These are phyloP conservation scores for Silene latifolia DNA, from an alignment of 148 eudicot species.

Conservation along the genomic window DNA sequence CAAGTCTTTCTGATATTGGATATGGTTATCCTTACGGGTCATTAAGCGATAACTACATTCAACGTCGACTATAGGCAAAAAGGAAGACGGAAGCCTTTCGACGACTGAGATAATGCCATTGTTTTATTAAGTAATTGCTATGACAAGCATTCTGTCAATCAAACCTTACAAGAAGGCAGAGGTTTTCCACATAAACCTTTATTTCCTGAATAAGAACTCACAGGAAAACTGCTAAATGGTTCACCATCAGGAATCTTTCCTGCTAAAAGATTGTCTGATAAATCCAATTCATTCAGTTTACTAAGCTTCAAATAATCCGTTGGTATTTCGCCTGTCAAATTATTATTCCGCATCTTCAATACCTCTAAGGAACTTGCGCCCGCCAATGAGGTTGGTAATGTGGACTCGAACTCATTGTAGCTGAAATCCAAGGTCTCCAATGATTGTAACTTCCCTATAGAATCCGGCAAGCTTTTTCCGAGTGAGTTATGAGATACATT, in stretches of 20 bases:
- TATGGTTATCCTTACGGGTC: not conserved
- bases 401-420: constrained; percentile 33
- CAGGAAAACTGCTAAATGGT: constrained; percentile 47
- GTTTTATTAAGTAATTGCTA: too few relatives aligned
- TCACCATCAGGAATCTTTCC: constrained; percentile 49
- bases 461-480: constrained; percentile 32
- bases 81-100: not conserved
- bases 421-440: constrained; percentile 49
- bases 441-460: constrained; percentile 31
- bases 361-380: constrained; percentile 36
- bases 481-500: constrained; percentile 39
- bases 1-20: too few relatives aligned
- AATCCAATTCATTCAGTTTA: constrained; percentile 41
- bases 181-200: constrained; percentile 50
- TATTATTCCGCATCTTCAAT: constrained; percentile 43
- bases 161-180: constrained; percentile 41
- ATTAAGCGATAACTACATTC: not conserved
- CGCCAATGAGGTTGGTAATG: constrained; percentile 35
- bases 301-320: constrained; percentile 30
- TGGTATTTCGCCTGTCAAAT: constrained; percentile 42
- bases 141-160: constrained; percentile 5
- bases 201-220: constrained; percentile 47
- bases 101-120: not conserved
- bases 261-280: constrained; percentile 44
- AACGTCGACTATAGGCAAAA: too few relatives aligned